Evolutionary conservation across 768 basidiomycete genomes (phyloP).

Genomic region (Clitopilus hobsonii): DNA sequence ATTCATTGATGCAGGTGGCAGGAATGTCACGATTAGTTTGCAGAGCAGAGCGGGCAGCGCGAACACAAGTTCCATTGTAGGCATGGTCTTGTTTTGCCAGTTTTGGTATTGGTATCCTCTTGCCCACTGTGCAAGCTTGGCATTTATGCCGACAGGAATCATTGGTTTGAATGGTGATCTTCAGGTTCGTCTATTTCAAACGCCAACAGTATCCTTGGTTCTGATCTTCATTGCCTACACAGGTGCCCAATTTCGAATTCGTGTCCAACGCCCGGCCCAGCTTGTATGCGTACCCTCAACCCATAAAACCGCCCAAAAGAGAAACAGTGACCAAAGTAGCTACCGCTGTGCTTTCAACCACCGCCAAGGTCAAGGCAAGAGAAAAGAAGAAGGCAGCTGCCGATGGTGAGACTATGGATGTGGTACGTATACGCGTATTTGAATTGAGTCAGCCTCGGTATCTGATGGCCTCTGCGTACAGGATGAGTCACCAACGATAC

Average conservation of each 20-base stretch:
- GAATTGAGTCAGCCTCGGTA: slow-evolving; percentile 10
- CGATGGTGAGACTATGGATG: slow-evolving; percentile 79
- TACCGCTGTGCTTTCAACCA: slow-evolving; percentile 93
- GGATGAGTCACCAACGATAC: slow-evolving; percentile 46
- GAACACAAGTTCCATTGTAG: slow-evolving; percentile 93
- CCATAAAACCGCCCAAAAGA: slow-evolving; percentile 86
- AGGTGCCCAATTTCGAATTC: slow-evolving; percentile 94
- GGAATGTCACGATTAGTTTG: slow-evolving; percentile 92
- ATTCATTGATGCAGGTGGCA: slow-evolving; percentile 94
- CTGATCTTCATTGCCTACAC: too few relatives aligned
- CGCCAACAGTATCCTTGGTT: too few relatives aligned
- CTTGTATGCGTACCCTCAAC: slow-evolving; percentile 86
- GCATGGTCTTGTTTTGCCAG: slow-evolving; percentile 97
- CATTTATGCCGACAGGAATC: slow-evolving; percentile 94
- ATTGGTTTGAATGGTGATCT: slow-evolving; percentile 87
- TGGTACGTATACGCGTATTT: slow-evolving; percentile 43
- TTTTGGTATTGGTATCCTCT: slow-evolving; percentile 99
- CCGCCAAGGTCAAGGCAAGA: slow-evolving; percentile 93
- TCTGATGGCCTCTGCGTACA: slow-evolving; percentile 37
- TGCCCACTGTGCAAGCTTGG: slow-evolving; percentile 86
- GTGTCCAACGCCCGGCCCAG: slow-evolving; percentile 87
- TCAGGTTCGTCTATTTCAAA: slow-evolving; percentile 42
- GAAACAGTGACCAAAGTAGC: slow-evolving; percentile 90
- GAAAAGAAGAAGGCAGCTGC: slow-evolving; percentile 89
- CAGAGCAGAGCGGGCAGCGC: slow-evolving; percentile 90